Base-by-base conservation (phyloP, 176 grass and related monocot genomes). In the Ampelocalamus luodianensis region DNA sequence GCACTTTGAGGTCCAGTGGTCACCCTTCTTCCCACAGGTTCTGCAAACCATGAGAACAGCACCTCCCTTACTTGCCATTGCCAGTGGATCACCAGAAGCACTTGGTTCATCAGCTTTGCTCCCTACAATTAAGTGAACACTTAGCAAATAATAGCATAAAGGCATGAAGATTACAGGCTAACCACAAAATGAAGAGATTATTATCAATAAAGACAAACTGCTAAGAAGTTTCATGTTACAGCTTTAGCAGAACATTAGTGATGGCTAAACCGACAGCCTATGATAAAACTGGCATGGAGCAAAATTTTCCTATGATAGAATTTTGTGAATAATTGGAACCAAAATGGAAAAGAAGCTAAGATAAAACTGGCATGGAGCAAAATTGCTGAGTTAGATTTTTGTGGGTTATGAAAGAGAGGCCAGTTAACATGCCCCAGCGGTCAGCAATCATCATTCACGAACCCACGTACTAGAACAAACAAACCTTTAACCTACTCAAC, bases 11-110 rank as follows among this genome's bases (percentile, higher is more conserved):
- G 88, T 97, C 90, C 94, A 94, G 72, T 97, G 94, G 46, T 94
- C 94, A 34, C 94, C 94, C 55, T 97, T 97, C 70, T 90, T 94
- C 16, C 90, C 88, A 42, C 92, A 97, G 48, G 88, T 91, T 73
- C 94, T 91, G 92, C 92, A 97, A 58, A 91, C 68, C 90, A 97
- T 97, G 80, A 97, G 94, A 85, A 92, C 83, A 49, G 92, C 63
- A 64, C 94, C 90, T n/a, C 69, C 71, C 59, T 87, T 83, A 34
- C 76, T 85, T 64, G 65, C 81, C 13, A 70, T 68, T 27, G 74
- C 80, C 72, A 92, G 73, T 51, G 59, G 74, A 70, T 94, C 94
- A 40, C 72, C 77, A 71, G 88, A 81, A 29, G 72, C 24, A 72
- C 44, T 87, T 73, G 90, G 71, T 87, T 92, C 94, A 5, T 92